These are phyloP conservation scores for Globisporangium emineosum DNA, from an alignment of 352 stramenopile species.

Conservation along the genomic window DNA sequence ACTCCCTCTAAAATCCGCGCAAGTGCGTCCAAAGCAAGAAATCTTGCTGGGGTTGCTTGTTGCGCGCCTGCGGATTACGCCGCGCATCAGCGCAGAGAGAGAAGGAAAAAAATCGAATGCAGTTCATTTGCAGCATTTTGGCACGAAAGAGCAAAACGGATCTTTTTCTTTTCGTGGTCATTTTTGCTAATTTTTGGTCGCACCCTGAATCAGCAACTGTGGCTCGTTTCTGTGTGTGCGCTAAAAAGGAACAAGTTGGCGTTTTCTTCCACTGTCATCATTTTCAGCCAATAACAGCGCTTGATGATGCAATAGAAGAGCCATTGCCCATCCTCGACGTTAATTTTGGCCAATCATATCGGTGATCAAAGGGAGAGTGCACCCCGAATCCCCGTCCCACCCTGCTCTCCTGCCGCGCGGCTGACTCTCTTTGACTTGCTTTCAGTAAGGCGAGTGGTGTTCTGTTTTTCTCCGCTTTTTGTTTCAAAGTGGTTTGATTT, in stretches of 20 bases:
- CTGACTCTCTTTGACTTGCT: slow-evolving; percentile 4
- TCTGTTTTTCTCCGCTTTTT: slow-evolving; percentile 2
- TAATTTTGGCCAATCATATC: slow-evolving; percentile 8
- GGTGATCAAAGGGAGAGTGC: slow-evolving; percentile 5
- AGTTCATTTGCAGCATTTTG: background rate
- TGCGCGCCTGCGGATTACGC: background rate
- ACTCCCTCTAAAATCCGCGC: background rate
- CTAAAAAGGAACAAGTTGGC: background rate
- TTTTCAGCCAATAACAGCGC: background rate
- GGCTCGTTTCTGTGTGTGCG: slow-evolving; percentile 1
- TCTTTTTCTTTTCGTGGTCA: background rate
- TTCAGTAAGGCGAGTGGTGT: slow-evolving; percentile 5
- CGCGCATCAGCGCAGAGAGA: background rate
- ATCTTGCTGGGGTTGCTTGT: background rate
- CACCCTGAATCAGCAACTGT: background rate
- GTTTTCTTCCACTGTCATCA: background rate
- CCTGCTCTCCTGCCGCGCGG: background rate
- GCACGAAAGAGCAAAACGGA: background rate
- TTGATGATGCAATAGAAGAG: background rate
- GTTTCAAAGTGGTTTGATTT: background rate
- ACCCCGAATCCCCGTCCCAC: background rate
- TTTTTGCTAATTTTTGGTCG: background rate
- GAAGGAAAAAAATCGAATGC: background rate
- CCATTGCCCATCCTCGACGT: background rate
- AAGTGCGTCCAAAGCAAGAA: background rate